A percentile compares a stretch with the other conserved stretches of the same genome.
phyloP scores from a whole-genome alignment of 2,329 filamentous ascomycete species.

The Colletotrichum spinosum region DNA sequence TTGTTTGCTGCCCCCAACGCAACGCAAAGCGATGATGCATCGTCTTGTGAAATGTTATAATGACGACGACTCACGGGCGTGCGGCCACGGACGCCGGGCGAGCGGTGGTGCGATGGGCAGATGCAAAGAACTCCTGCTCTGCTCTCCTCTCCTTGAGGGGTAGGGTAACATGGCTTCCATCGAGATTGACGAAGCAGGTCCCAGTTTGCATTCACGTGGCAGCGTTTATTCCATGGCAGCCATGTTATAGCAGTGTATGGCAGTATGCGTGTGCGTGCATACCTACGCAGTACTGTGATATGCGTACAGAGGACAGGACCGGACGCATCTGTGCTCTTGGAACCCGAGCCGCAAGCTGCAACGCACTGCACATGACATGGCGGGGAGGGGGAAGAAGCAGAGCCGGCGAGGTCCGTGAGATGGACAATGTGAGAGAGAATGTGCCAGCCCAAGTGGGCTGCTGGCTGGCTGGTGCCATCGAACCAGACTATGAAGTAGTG shows the following conservation, averaged over 20 bases:
- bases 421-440: conserved; percentile 4
- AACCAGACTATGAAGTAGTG: conserved; percentile 11
- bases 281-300: not conserved
- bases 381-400: not conserved
- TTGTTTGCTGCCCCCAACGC: conserved; percentile 39
- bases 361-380: not conserved
- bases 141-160: not conserved
- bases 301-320: not conserved
- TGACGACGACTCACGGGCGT: conserved; percentile 15
- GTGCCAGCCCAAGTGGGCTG: conserved; percentile 26
- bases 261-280: conserved; percentile 8
- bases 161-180: conserved; percentile 8
- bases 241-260: conserved; percentile 6
- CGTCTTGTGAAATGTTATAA: not conserved
- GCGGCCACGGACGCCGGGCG: conserved; percentile 22
- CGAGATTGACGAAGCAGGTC: conserved; percentile 21
- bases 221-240: not conserved
- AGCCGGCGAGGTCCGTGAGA: conserved; percentile 26
- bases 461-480: not conserved
- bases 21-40: not conserved
- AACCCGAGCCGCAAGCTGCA: too few species aligned
- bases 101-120: conserved; percentile 35
- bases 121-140: not conserved
- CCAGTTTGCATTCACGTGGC: conserved; percentile 18
- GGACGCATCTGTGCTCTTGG: conserved; percentile 16